Evolutionary conservation across 495 filamentous ascomycete species (phyloP).

Genomic region (Hapsidospora chrysogenum): DNA sequence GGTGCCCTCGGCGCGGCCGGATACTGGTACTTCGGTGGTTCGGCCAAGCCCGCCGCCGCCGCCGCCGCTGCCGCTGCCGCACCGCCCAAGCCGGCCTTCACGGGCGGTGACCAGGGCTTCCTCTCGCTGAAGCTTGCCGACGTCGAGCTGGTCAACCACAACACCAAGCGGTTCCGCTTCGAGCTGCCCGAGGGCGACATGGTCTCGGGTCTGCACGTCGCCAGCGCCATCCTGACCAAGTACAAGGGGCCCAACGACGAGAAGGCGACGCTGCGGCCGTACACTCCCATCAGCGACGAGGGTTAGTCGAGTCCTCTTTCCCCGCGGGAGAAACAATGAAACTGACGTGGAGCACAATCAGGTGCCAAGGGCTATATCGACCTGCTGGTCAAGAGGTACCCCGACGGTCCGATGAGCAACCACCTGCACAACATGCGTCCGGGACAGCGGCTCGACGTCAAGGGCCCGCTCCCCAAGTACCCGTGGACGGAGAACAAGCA

Average conservation of each 20-base stretch:
- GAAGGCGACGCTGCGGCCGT: slow-evolving; percentile 77
- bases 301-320: slow-evolving; percentile 25
- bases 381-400: slow-evolving; percentile 81
- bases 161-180: slow-evolving; percentile 80
- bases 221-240: slow-evolving; percentile 78
- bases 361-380: slow-evolving; percentile 67
- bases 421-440: slow-evolving; percentile 71
- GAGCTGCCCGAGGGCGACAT: slow-evolving; percentile 66
- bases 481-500: slow-evolving; percentile 87
- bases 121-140: slow-evolving; percentile 61
- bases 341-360: too few species aligned
- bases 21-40: slow-evolving; percentile 32
- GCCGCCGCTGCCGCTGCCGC: slow-evolving; percentile 21
- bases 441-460: slow-evolving; percentile 69
- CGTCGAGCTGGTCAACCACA: slow-evolving; percentile 66
- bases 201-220: slow-evolving; percentile 62
- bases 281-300: slow-evolving; percentile 83
- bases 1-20: slow-evolving; percentile 24
- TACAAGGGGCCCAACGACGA: slow-evolving; percentile 60
- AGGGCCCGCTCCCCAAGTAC: slow-evolving; percentile 93
- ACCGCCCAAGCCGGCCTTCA: slow-evolving; percentile 44
- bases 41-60: slow-evolving; percentile 25
- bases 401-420: slow-evolving; percentile 75
- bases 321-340: not conserved
- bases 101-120: slow-evolving; percentile 76